Base-by-base conservation (phyloP, 768 basidiomycete species). In the Cyclocybe cylindracea region DNA sequence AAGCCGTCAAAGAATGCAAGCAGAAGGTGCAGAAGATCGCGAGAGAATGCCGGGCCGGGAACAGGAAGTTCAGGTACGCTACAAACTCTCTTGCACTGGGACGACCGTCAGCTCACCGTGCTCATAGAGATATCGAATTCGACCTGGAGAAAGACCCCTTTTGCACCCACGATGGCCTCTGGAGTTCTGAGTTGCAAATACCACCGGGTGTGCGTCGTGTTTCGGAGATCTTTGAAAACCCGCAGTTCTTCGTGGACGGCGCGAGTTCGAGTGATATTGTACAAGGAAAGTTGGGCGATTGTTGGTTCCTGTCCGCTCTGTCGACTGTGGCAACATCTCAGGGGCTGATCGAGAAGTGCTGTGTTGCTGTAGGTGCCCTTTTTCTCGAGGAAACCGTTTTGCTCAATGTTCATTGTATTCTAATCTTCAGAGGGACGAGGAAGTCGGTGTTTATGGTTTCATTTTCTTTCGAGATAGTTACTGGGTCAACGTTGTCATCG, bases 271-370 rank as follows among this genome's bases (percentile, higher is more conserved):
- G 66, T 41, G 79, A 82, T 59, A 74, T 83, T 36, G 66, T 74
- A 1, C 81, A 82, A 66, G 81, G 81, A 10, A 51, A 46, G 2
- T 52, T 80, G 13, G 78, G 77, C 0, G 73, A 82, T 49, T 83
- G 81, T 53, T 82, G 80, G 79, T 80, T 83, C 56, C 56, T 82
- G 7, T 77, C 75, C 10, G 82, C 78, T 0, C 60, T 82, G 29
- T 70, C 79, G 4, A 74, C 74, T 1, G 70, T 80, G 55, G 62
- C 78, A 5, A 73, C 75, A 1, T 56, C 65, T 0, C 57, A 69
- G 2, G 76, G 72, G 5, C 54, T 80, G 43, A 61, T 82, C 8
- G 76, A 82, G 56, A 76, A 75, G 50, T 67, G 78, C 37, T 84
- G 81, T 40, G 78, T 83, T 34, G 65, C 63, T 2, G 68, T 70